Base-by-base conservation (phyloP, 1,284 basidiomycete species). In the Hortiboletus rubellus region DNA sequence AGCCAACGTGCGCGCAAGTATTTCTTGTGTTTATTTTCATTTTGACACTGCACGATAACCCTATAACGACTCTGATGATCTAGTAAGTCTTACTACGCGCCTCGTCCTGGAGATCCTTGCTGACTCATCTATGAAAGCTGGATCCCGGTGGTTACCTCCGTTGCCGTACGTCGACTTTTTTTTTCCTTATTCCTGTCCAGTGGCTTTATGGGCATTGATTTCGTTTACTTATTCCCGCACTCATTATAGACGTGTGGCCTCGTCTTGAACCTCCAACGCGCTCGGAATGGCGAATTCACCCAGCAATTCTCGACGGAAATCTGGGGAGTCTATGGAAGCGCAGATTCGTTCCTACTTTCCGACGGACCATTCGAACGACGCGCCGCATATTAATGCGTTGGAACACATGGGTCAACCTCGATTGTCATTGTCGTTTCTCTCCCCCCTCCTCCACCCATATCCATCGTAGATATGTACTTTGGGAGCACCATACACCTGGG, bases 241-340 rank as follows among this genome's bases (percentile, higher is more conserved):
- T 3, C 18, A 22, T 22, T 22, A 8, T 5, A 68, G 66, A 68
- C 59, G 2, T 52, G 34, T 47, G 66, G 59, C 14, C 14, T 71
- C 46, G 66, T 68, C 22, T 30, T 71, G 38, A 68, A 68, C 46
- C 46, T 68, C 30, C 67, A 66, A 38, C 22, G 18, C 7, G 30
- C 45, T 11, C n/a, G 34, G 2, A 5, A 18, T 8, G 2, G 0
- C 2, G 24, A 38, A 5, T 0, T 10, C 3, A 34, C 31, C 1
- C 33, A 40, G 7, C 36, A 58, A 42, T 55, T 67, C 24, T 55
- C 68, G 6, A 70, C 66, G 2, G 65, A 50, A 10, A 8, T 66
- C 7, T 57, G 22, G 30, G 68, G 54, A 9, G 1, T 68, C 15
- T 55, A 66, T 17, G 36, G 50, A 22, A 58, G 45, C 10, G 49